Percentiles rank a stretch among this genome's conserved stretches.
Evolutionary conservation across 441 rosid genomes (phyloP).

Genomic region (Geranium incanum): DNA sequence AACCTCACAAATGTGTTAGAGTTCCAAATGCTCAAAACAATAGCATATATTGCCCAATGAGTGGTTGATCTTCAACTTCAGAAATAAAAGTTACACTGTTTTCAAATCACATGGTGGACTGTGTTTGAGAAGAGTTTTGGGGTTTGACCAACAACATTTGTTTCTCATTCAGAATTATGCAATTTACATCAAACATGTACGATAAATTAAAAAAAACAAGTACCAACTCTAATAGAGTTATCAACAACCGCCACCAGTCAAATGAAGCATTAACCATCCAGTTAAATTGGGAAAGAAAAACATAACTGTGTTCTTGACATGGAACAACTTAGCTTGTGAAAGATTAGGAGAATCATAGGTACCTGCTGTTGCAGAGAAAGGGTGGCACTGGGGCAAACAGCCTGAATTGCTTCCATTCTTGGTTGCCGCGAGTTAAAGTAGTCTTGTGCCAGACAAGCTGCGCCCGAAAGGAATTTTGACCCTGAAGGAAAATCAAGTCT

Average conservation of each 20-base stretch:
- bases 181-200: background rate
- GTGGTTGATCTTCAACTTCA: background rate
- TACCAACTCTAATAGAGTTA: too few relatives aligned
- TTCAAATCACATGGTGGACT: background rate
- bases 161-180: background rate
- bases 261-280: background rate
- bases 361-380: slow-evolving; percentile 95
- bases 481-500: slow-evolving; percentile 77
- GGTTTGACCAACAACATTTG: background rate
- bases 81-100: background rate
- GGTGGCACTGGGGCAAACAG: slow-evolving; percentile 52
- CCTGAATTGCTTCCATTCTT: slow-evolving; percentile 42
- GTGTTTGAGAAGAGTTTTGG: slow-evolving; percentile 4
- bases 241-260: background rate
- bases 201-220: background rate
- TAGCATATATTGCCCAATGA: background rate
- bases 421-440: slow-evolving; percentile 57
- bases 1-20: background rate
- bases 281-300: background rate
- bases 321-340: background rate
- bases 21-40: background rate
- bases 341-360: slow-evolving; percentile 14
- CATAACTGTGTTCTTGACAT: background rate
- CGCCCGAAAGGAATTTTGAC: slow-evolving; percentile 52
- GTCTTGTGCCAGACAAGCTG: slow-evolving; percentile 52